Evolutionary conservation across 2,329 filamentous ascomycete species (phyloP), one percentile per base, ranked within the genome.

Genomic region (Arthrinium phaeospermum): DNA sequence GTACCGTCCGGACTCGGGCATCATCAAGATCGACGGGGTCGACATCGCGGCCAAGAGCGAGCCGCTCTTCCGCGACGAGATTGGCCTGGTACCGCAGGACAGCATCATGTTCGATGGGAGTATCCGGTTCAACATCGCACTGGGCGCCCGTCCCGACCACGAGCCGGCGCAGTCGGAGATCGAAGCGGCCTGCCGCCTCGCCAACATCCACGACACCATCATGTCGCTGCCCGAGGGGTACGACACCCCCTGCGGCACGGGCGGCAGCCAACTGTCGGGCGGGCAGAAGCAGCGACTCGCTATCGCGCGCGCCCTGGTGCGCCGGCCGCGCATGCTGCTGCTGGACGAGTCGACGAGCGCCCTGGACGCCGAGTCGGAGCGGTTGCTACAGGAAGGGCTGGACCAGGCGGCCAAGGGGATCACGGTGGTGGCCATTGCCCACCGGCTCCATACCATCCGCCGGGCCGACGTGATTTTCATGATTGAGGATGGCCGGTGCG

Each of bases 261-360:
- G 93, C 74, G 93, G 92, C 2, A 91, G 92, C 0, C 87, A 91
- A 30, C 82, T 97, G 3, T 95, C 92, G 0, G 94, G 94, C 1
- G 94, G 94, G 0, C 94, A 97, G 80, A 90, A 91, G 22, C 94
- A 97, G 80, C 88, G 94, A 0, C 82, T 97, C 19, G 91, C 91
- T 0, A 95, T 97, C 78, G 94, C 94, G 0, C 87, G 94, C 34
- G 93, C 94, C 0, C 85, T 96, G 3, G 87, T 95, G 3, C 88
- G 94, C 0, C 87, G 89, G 74, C 94, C 94, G 0, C 87, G 91
- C 67, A 86, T 97, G 1, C 82, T 97, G 24, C 88, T 97, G 51
- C 86, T 97, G 0, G 94, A 97, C 77, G 94, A 97, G 84, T 93
- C 93, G 44, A 97, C 94, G 0, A 93, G 91, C 57, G 92, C 92